A percentile compares a stretch with the other conserved stretches of the same genome.
Evolutionary conservation across 192 early-diverging fungal species (phyloP).

Genomic region (Dispira parvispora): DNA sequence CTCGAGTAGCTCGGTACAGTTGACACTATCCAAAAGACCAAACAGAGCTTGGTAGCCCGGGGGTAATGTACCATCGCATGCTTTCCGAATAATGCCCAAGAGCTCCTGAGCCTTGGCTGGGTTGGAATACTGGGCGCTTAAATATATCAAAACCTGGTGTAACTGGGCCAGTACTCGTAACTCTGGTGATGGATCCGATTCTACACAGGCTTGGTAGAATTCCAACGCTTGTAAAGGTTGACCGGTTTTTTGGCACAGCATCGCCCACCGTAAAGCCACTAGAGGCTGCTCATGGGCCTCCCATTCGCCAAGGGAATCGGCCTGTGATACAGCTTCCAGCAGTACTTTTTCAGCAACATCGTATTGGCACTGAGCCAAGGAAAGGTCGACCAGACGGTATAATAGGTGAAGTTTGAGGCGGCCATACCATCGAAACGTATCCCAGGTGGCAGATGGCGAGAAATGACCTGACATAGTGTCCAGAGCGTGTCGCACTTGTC

Average conservation of each 20-base stretch:
- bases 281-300: neutral
- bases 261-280: neutral
- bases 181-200: neutral
- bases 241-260: slow-evolving; percentile 9
- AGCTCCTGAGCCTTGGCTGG: neutral
- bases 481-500: neutral
- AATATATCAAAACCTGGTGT: slow-evolving; percentile 9
- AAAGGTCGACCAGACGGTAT: neutral
- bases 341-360: slow-evolving; percentile 6
- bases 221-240: neutral
- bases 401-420: neutral
- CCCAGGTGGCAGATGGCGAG: too few relatives aligned
- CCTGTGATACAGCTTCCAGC: neutral
- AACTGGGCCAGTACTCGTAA: slow-evolving; percentile 3
- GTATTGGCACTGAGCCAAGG: neutral
- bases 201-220: slow-evolving; percentile 4
- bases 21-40: neutral
- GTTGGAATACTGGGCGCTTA: neutral
- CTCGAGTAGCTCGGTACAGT: neutral
- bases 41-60: neutral
- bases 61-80: neutral
- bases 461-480: neutral
- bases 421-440: neutral
- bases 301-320: neutral
- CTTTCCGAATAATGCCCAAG: neutral